Evolutionary conservation across 805 yeast genomes (phyloP), one percentile per base, ranked within the genome.

Genomic region (Schwanniomyces sp.): DNA sequence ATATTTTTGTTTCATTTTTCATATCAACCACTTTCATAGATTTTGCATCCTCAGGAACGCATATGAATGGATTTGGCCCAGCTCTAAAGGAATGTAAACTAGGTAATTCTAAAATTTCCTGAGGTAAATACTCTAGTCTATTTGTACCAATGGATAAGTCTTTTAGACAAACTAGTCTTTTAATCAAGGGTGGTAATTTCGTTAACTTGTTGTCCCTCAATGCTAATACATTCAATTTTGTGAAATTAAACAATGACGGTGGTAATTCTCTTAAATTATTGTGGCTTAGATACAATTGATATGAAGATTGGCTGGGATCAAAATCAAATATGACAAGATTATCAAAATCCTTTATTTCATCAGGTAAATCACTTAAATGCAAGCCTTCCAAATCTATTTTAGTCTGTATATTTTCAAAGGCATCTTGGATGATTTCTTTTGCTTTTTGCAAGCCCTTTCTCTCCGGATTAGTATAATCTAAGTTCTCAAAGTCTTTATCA

Each of bases 311-410:
- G 21, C 52, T 50, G 3, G 60, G 59, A 1, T 62, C 62, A 12
- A 46, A 43, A 14, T 59, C 62, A 47, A 75, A 72, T 7, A 77
- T 59, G n/a, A 81, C 82, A 54, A 81, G 61, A 46, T 81, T 73
- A 54, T 79, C 74, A 52, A 83, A 64, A 57, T 83, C 88, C 43
- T 74, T 75, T 26, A 83, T 70, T 52, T 81, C 85, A 44, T 79
- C 81, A 0, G 88, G 87, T 3, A 83, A 59, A 5, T 74, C 74
- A 9, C 64, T 67, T 34, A 83, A 62, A 0, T 70, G 74, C 61
- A 81, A 57, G 12, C 72, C 63, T 44, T 81, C 85, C 25, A 83
- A 55, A 46, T 74, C 63, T 2, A 83, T 65, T n/a, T 57, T 65
- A 1, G 80, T 69, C 7, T 58, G 52, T 5, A 74, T 71, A 38